Conservation (phyloP, 768 basidiomycete genomes). For the Mycena amicta region DNA sequence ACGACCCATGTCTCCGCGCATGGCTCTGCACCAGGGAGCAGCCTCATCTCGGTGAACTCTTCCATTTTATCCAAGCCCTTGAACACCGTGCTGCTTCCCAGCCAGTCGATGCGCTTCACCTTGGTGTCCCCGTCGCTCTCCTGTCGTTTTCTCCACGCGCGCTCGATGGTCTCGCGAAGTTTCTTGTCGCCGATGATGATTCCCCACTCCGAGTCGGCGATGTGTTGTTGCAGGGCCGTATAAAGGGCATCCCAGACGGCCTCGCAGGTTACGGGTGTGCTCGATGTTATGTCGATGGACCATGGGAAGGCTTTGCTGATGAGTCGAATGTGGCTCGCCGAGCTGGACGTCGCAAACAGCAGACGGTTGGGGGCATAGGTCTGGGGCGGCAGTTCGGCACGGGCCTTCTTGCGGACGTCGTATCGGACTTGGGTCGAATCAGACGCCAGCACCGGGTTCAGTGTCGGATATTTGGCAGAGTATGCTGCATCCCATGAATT, state of each 20-base stretch:
- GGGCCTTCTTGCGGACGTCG: conserved; percentile 48
- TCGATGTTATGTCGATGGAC: conserved; percentile 55
- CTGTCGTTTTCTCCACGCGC: conserved; percentile 51
- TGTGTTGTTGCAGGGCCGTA: conserved; percentile 49
- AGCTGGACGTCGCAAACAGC: conserved; percentile 39
- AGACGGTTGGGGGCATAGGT: conserved; percentile 43
- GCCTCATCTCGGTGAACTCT: conserved; percentile 52
- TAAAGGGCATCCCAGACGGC: conserved; percentile 59
- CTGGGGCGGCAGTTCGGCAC: conserved; percentile 42
- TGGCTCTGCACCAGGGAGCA: conserved; percentile 45
- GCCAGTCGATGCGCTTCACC: conserved; percentile 62
- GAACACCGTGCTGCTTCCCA: conserved; percentile 62
- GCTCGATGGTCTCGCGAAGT: conserved; percentile 46
- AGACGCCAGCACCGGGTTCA: conserved; percentile 56
- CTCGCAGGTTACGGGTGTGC: conserved; percentile 47
- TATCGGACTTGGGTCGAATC: conserved; percentile 54
- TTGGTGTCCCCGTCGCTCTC: conserved; percentile 38
- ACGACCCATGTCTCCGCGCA: conserved; percentile 63
- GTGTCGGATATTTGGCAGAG: conserved; percentile 47
- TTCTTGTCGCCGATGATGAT: conserved; percentile 48
- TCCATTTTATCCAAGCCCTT: conserved; percentile 64
- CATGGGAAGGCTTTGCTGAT: conserved; percentile 68
- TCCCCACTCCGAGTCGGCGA: conserved; percentile 73
- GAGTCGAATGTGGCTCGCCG: conserved; percentile 49
- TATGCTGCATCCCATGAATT: no score